These are phyloP conservation scores for Fusarium secorum DNA, from an alignment of 2,329 filamentous ascomycete species.

Conservation along the genomic window DNA sequence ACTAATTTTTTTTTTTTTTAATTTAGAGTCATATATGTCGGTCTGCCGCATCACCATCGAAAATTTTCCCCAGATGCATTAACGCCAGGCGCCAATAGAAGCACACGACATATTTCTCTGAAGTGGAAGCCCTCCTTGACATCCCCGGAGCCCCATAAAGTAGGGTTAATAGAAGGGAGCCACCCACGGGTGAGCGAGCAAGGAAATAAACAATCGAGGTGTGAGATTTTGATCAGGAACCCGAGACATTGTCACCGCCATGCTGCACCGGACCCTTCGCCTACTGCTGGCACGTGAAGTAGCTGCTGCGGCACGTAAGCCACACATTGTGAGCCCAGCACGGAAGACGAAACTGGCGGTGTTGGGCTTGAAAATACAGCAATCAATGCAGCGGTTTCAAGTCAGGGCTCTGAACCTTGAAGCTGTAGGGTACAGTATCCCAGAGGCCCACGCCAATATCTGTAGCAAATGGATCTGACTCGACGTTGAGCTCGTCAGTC, in stretches of 20 bases:
- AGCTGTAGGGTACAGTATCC: constrained; percentile 6
- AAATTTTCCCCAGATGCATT: background rate
- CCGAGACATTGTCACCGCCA: constrained; percentile 44
- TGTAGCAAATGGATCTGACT: constrained; percentile 29
- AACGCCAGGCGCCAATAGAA: constrained; percentile 6
- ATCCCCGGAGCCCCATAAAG: constrained; percentile 27
- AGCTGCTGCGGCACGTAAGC: constrained; percentile 30
- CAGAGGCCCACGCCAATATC: constrained; percentile 1
- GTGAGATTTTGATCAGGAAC: constrained; percentile 38
- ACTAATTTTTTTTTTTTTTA: constrained; percentile 2
- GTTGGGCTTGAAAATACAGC: constrained; percentile 28
- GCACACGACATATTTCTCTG: constrained; percentile 10
- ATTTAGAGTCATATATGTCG: constrained; percentile 15
- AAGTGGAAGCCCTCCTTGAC: constrained; percentile 12
- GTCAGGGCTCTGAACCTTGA: constrained; percentile 26
- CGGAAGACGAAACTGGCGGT: constrained; percentile 40
- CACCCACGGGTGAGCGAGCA: constrained; percentile 16
- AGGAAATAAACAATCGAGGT: constrained; percentile 18
- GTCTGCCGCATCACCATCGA: constrained; percentile 14
- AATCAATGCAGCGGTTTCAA: constrained; percentile 37
- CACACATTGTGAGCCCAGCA: constrained; percentile 33
- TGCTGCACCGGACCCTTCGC: constrained; percentile 32
- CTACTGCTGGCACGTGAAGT: constrained; percentile 37
- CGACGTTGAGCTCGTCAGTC: constrained; percentile 29
- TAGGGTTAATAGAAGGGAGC: constrained; percentile 20